A percentile compares a stretch with the other conserved stretches of the same genome.
Conservation (phyloP, 2,329 filamentous ascomycete species). For the Colletotrichum sp. region DNA sequence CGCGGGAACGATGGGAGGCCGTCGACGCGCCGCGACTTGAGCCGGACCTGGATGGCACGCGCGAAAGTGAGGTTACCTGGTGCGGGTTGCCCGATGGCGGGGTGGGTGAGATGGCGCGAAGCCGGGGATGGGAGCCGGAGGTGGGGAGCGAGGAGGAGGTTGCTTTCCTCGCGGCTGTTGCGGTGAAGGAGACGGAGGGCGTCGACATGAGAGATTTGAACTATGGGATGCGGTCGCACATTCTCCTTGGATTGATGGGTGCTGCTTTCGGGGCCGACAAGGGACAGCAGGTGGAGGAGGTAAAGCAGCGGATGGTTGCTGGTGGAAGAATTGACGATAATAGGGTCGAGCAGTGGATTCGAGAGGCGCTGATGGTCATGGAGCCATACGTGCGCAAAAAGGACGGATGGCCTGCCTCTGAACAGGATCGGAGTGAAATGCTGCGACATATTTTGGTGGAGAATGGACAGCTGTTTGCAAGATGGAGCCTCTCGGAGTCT, state of each 20-base stretch:
- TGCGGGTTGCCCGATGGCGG: constrained; percentile 16
- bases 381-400: not conserved
- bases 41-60: constrained; percentile 10
- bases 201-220: constrained; percentile 1
- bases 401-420: not conserved
- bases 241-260: constrained; percentile 17
- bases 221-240: constrained; percentile 20
- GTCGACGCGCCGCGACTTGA: not conserved
- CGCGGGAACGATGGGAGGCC: not conserved
- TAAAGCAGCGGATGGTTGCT: not conserved
- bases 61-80: not conserved
- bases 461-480: constrained; percentile 4
- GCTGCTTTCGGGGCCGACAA: constrained; percentile 1
- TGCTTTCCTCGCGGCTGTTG: constrained; percentile 21
- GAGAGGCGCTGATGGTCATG: not conserved
- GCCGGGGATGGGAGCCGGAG: constrained; percentile 19
- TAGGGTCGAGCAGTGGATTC: not conserved
- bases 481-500: not conserved
- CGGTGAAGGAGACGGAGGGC: constrained; percentile 15
- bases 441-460: not conserved
- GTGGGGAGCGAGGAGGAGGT: constrained; percentile 24
- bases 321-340: not conserved
- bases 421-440: not conserved
- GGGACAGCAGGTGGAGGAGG: not conserved
- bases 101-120: not conserved